Evolutionary conservation across 2,329 filamentous ascomycete genomes (phyloP), one percentile per base, ranked within the genome.

Genomic region (Aureobasidium sp.): DNA sequence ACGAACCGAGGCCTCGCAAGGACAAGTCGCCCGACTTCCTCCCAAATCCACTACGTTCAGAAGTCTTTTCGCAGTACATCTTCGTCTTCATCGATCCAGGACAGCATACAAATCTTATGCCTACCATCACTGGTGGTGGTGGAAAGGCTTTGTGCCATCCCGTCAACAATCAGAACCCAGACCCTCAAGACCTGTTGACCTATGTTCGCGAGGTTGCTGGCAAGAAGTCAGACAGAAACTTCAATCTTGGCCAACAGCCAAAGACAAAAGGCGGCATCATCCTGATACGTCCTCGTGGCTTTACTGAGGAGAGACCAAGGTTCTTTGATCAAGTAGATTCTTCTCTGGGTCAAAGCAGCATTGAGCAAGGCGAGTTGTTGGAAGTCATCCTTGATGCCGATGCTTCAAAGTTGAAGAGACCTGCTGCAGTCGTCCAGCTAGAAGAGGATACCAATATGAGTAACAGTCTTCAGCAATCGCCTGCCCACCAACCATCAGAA

Each of bases 311-410:
- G 66, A 66, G 41, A 66, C 69, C 54, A 65, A 68, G 77, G n/a
- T 59, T 53, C 42, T 63, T 47, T 16, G 48, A 60, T 6, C 48
- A 50, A 27, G 83, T 95, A 15, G 89, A 91, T 2, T 72, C 87
- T 25, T 79, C 84, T 49, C 81, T 95, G 13, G 87, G 91, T 64
- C 91, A 96, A 71, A 85, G 91, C 4, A 86, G 91, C 2, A 87
- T 97, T 59, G 86, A 93, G 67, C 91, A 97, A 70, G 91, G 88
- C 62, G 92, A 97, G 68, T 96, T 99, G 65, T 80, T 99, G 2
- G 91, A 96, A 72, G 89, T 89, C 1, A 94, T 99, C 49, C 76
- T 97, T 32, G 85, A 80, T n/a, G 88, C 88, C 55, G 87, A 97
- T 74, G 84, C 90, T 7, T 84, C 82, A 63, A 81, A 83, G 47